Percentiles rank a stretch among this genome's conserved stretches.
phyloP scores from a whole-genome alignment of 371 early-diverging fungal genomes.

The Gilbertella persicaria region DNA sequence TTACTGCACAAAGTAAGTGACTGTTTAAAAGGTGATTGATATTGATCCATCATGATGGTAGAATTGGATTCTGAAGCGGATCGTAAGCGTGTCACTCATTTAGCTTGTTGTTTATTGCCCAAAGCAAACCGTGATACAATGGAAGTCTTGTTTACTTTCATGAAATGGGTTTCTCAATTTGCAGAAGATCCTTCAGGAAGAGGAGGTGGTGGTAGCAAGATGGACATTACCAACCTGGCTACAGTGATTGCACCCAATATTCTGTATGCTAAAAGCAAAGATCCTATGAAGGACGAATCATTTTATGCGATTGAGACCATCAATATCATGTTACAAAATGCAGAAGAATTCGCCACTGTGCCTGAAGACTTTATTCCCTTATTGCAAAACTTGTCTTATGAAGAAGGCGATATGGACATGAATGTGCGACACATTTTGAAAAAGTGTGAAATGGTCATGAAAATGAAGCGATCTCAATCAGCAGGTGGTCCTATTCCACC shows the following conservation, averaged over 20 bases:
- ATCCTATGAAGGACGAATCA: constrained; percentile 61
- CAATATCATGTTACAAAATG: constrained; percentile 68
- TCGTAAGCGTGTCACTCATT: constrained; percentile 72
- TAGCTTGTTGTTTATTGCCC: constrained; percentile 83
- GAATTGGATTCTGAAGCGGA: constrained; percentile 58
- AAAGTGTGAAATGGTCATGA: constrained; percentile 63
- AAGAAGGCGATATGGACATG: constrained; percentile 57
- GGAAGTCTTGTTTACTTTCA: constrained; percentile 75
- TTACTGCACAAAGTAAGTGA: constrained; percentile 74
- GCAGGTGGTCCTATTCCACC: constrained; percentile 26
- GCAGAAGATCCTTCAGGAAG: constrained; percentile 65
- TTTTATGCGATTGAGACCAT: constrained; percentile 77
- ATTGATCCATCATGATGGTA: constrained; percentile 14
- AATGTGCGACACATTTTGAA: constrained; percentile 67
- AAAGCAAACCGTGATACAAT: constrained; percentile 88
- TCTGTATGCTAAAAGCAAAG: constrained; percentile 83
- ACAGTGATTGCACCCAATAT: constrained; percentile 93
- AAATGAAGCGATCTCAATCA: constrained; percentile 42
- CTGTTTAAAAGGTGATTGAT: neutral
- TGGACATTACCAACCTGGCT: constrained; percentile 89
- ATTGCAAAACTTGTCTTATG: constrained; percentile 55
- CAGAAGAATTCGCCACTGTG: constrained; percentile 77
- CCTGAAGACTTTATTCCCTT: constrained; percentile 71
- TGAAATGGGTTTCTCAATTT: constrained; percentile 77
- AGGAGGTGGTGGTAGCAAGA: constrained; percentile 78